These are phyloP conservation scores for Hippophae tibetana DNA, from an alignment of 306 rosid genomes.

Conservation along the genomic window DNA sequence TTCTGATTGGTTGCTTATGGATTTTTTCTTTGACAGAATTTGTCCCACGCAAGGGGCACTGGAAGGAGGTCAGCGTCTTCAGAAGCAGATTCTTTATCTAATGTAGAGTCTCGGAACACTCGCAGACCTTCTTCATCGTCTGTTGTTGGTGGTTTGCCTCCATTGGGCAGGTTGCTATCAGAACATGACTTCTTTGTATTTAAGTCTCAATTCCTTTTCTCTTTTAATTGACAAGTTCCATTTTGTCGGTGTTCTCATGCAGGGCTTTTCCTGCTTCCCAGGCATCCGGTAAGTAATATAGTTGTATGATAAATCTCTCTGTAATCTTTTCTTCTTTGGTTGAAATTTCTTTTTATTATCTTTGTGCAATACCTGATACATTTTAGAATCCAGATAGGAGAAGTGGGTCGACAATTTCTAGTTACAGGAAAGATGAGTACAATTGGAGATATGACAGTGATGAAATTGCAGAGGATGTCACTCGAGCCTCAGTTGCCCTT, in stretches of 20 bases:
- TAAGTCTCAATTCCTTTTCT: constrained; percentile 1
- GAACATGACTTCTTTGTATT: constrained; percentile 3
- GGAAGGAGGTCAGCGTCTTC: constrained; percentile 67
- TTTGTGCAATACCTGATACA: constrained; percentile 27
- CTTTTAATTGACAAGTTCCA: constrained; percentile 19
- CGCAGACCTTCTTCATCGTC: constrained; percentile 92
- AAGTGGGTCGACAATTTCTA: constrained; percentile 76
- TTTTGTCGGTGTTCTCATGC: too few relatives aligned
- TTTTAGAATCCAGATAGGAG: constrained; percentile 69
- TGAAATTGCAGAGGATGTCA: constrained; percentile 74
- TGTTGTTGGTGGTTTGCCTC: constrained; percentile 94
- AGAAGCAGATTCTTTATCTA: constrained; percentile 67
- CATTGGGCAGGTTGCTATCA: constrained; percentile 69
- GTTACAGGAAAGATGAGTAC: constrained; percentile 86
- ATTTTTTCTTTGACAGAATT: constrained; percentile 48
- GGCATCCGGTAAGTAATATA: constrained; percentile 66
- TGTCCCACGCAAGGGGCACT: constrained; percentile 66
- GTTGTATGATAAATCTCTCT: constrained; percentile 12
- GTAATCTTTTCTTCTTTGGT: constrained; percentile 6
- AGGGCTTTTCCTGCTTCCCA: constrained; percentile 75
- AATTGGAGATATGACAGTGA: constrained; percentile 90
- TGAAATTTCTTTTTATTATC: neutral
- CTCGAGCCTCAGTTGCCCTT: constrained; percentile 74
- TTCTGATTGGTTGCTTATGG: neutral
- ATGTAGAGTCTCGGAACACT: constrained; percentile 55